Evolutionary conservation across 768 basidiomycete species (phyloP), one percentile per base, ranked within the genome.

Genomic region (Trametes gibbosa): DNA sequence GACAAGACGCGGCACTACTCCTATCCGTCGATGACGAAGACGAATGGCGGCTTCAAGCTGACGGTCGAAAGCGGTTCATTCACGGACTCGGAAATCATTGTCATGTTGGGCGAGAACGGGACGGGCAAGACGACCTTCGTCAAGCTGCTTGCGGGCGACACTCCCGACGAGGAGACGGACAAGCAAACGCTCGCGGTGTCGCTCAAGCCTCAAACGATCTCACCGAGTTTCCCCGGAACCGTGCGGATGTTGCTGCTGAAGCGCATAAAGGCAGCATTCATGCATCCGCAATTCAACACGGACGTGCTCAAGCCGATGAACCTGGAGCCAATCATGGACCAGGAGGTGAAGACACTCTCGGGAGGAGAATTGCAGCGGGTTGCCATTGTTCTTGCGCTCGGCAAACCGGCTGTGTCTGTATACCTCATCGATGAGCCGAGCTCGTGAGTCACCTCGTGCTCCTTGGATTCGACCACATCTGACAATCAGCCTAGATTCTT

Each of bases 231-330:
- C 85, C 88, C 89, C 0, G 97, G 97, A 63, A 90, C 88, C n/a
- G 97, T 99, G 39, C 86, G 96, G 68, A 90, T 92, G 90, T 77
- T 99, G 61, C 76, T 99, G 58, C 70, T 99, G 50, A 98, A 97
- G 78, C 86, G 89, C 74, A 97, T 98, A 77, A 95, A 96, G 76
- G 80, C 83, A 21, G 85, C 94, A 29, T 98, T 97, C 76, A 96
- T 98, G 95, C 95, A 97, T 73, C 90, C 95, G n/a, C 97, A 98
- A 74, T 99, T 99, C 89, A 92, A 96, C 74, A 91, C 90, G 41
- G 97, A 98, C 70, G 97, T 98, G 45, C 76, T 98, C 62, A 98
- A 98, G 77, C 96, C 96, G 24, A 98, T 99, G 96, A 92, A 77
- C 71, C 73, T 99, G 68, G 97, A 99, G 41, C 83, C 85, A 56